Percentiles rank a stretch among this genome's conserved stretches.
Evolutionary conservation across 2,329 filamentous ascomycete species (phyloP).

Genomic region (Arthrobotrys iridis): DNA sequence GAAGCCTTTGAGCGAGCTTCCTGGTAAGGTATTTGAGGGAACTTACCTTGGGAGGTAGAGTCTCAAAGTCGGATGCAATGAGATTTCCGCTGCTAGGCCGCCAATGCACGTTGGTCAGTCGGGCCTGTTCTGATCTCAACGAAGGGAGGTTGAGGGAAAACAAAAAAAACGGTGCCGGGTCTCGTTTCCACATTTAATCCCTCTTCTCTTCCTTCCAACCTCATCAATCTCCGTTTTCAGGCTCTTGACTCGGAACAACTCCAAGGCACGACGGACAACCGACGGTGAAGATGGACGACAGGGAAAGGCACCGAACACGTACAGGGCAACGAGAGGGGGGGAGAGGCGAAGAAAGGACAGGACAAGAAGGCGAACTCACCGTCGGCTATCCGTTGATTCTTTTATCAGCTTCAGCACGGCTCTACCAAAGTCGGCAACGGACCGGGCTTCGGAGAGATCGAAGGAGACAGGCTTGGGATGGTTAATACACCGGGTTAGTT

Average conservation of each 20-base stretch:
- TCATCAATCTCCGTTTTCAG: too few relatives aligned
- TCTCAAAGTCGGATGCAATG: slow-evolving; percentile 38
- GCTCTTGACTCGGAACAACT: too few relatives aligned
- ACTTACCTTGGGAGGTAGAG: slow-evolving; percentile 40
- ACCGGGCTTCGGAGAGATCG: slow-evolving; percentile 30
- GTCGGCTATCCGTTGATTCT: slow-evolving; percentile 39
- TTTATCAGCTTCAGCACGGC: slow-evolving; percentile 18
- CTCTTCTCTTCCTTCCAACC: neutral
- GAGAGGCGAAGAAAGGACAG: neutral
- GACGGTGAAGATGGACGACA: too few relatives aligned
- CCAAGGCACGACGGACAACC: too few relatives aligned
- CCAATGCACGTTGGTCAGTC: slow-evolving; percentile 33
- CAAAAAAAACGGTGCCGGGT: slow-evolving; percentile 1
- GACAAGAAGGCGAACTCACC: slow-evolving; percentile 19
- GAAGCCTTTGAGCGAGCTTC: neutral
- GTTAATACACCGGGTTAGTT: slow-evolving; percentile 23
- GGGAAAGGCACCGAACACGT: neutral
- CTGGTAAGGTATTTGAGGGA: neutral
- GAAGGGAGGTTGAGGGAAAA: too few relatives aligned
- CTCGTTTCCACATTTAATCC: slow-evolving; percentile 11
- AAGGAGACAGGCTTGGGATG: slow-evolving; percentile 29
- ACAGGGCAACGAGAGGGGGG: neutral
- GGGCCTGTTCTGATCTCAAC: slow-evolving; percentile 2
- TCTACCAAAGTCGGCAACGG: slow-evolving; percentile 44
- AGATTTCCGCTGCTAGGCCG: slow-evolving; percentile 27